Evolutionary conservation across 441 rosid genomes (phyloP).

Genomic region (Populus hybrid): DNA sequence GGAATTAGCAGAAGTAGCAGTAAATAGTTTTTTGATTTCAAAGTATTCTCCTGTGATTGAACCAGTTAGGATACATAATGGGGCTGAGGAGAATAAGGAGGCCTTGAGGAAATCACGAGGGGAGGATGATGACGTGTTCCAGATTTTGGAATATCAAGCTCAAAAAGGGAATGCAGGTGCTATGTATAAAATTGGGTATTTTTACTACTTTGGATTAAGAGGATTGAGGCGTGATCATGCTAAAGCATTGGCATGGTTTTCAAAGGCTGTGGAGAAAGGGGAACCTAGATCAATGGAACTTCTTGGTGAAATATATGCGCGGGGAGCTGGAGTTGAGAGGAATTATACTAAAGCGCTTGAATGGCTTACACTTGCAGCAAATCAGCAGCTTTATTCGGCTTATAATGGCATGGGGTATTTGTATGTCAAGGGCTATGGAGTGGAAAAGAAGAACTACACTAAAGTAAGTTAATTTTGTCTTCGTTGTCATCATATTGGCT

Average conservation of each 20-base stretch:
- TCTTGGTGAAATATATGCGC: conserved; percentile 92
- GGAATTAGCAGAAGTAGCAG: conserved; percentile 91
- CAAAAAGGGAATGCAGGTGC: conserved; percentile 90
- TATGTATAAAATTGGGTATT: conserved; percentile 84
- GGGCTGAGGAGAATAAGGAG: conserved; percentile 95
- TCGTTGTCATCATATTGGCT: background rate
- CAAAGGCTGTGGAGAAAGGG: conserved; percentile 83
- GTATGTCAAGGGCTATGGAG: conserved; percentile 94
- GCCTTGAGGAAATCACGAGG: conserved; percentile 87
- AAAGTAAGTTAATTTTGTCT: conserved; percentile 48
- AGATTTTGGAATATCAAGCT: conserved; percentile 94
- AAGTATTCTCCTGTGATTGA: conserved; percentile 92
- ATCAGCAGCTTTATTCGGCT: conserved; percentile 76
- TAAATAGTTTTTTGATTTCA: conserved; percentile 84
- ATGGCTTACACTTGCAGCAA: conserved; percentile 84
- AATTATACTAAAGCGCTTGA: conserved; percentile 87
- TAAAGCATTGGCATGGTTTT: conserved; percentile 90
- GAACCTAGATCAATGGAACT: conserved; percentile 96
- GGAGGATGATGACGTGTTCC: conserved; percentile 96
- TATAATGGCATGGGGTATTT: conserved; percentile 94
- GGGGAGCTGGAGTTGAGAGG: conserved; percentile 98
- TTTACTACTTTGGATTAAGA: conserved; percentile 95
- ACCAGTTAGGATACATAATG: conserved; percentile 85
- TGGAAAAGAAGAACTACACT: conserved; percentile 86
- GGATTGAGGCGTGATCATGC: conserved; percentile 87